Conservation (phyloP, 2,329 filamentous ascomycete species). For the Rhinocladiella mackenziei region DNA sequence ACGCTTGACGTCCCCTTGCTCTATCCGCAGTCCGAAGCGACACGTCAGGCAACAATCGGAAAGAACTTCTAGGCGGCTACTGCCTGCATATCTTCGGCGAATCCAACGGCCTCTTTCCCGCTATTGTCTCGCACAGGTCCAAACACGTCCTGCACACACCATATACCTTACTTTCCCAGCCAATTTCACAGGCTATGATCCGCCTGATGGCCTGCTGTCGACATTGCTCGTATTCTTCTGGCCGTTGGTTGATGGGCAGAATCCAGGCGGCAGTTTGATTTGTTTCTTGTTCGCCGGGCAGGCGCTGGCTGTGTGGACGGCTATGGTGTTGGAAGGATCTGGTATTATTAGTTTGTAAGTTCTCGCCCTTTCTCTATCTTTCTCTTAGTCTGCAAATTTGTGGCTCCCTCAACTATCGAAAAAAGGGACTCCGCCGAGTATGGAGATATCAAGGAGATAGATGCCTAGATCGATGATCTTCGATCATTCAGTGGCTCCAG, state of each 20-base stretch:
- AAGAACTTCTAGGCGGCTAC: conserved; percentile 8
- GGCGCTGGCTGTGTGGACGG: conserved; percentile 38
- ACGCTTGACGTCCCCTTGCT: too few species aligned
- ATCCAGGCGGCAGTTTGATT: conserved; percentile 34
- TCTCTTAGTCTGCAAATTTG: background rate
- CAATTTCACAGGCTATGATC: conserved; percentile 36
- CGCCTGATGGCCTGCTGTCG: conserved; percentile 34
- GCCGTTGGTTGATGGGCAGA: conserved; percentile 36
- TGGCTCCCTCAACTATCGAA: too few species aligned
- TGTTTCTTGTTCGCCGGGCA: conserved; percentile 39
- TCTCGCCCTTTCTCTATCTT: background rate
- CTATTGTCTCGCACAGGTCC: background rate
- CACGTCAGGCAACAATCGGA: too few species aligned
- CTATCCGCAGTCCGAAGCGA: too few species aligned
- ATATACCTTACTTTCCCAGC: conserved; percentile 28
- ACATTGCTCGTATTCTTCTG: conserved; percentile 39
- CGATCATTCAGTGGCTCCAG: too few species aligned
- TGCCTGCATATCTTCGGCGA: conserved; percentile 12
- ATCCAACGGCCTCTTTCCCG: conserved; percentile 8
- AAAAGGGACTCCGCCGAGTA: too few species aligned
- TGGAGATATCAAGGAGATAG: too few species aligned
- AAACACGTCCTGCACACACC: conserved; percentile 7
- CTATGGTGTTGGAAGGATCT: conserved; percentile 44
- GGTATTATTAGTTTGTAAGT: conserved; percentile 42
- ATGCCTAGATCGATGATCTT: too few species aligned